Evolutionary conservation across 331 rosid genomes (phyloP).

Genomic region (Saraca asoca): DNA sequence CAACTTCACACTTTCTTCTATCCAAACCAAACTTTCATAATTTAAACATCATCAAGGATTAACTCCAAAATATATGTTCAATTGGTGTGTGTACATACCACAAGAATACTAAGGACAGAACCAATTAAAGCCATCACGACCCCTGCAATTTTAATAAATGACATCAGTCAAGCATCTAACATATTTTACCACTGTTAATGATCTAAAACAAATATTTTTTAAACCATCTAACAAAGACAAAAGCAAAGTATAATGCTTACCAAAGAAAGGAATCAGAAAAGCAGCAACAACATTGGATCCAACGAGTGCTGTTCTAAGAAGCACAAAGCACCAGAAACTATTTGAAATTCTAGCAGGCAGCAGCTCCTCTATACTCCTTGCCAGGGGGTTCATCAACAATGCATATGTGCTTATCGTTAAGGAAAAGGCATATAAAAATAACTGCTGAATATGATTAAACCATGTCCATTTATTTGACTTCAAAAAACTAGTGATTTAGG

Average conservation of each 20-base stretch:
- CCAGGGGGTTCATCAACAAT: conserved; percentile 77
- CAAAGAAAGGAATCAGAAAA: conserved; percentile 79
- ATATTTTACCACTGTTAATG: too few relatives aligned
- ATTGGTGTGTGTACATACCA: conserved; percentile 56
- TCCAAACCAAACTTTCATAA: too few relatives aligned
- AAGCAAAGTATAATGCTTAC: conserved; percentile 41
- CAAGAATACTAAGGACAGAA: conserved; percentile 69
- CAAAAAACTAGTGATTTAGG: conserved; percentile 3
- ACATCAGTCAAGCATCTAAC: too few relatives aligned
- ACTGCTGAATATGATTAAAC: conserved; percentile 24
- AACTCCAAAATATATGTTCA: too few relatives aligned
- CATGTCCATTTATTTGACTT: conserved; percentile 10
- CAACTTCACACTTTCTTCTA: too few relatives aligned
- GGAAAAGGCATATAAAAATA: conserved; percentile 36
- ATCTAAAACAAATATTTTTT: too few relatives aligned
- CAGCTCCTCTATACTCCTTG: conserved; percentile 80
- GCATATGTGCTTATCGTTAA: conserved; percentile 66
- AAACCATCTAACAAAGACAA: neutral
- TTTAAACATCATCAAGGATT: too few relatives aligned
- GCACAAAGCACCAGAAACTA: conserved; percentile 58
- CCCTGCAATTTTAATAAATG: conserved; percentile 56
- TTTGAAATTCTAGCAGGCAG: conserved; percentile 52
- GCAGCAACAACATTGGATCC: conserved; percentile 65
- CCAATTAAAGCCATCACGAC: conserved; percentile 87
- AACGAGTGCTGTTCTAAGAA: conserved; percentile 67